These are phyloP conservation scores for Austroboletus eburneus DNA, from an alignment of 768 basidiomycete genomes.

Conservation along the genomic window DNA sequence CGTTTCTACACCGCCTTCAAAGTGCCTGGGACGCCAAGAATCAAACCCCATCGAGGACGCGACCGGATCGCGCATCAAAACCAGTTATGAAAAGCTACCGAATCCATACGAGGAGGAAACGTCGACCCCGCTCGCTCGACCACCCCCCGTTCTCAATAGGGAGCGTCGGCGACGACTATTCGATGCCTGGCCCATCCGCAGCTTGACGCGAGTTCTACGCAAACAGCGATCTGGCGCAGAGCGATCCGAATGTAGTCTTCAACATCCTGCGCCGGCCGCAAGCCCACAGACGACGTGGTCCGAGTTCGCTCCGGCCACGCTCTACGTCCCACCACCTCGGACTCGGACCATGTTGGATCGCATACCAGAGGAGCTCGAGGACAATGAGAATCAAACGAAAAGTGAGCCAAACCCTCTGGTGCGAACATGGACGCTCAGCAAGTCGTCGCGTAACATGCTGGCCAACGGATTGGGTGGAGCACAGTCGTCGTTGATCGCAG, in stretches of 20 bases:
- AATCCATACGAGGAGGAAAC: constrained; percentile 14
- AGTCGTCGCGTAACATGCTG: background rate
- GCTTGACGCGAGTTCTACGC: constrained; percentile 12
- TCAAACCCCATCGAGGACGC: constrained; percentile 1
- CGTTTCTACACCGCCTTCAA: background rate
- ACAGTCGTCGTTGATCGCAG: background rate
- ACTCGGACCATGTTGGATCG: constrained; percentile 20
- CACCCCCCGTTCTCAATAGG: constrained; percentile 9
- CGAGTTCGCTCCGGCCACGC: constrained; percentile 20
- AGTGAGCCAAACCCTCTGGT: constrained; percentile 10
- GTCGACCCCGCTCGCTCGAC: constrained; percentile 10
- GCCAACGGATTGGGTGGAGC: background rate
- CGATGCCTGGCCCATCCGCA: constrained; percentile 20
- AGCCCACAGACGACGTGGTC: constrained; percentile 29
- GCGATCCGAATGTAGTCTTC: background rate
- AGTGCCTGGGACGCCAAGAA: constrained; percentile 4
- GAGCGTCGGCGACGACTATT: constrained; percentile 14
- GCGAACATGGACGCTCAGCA: background rate
- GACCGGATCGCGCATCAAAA: background rate
- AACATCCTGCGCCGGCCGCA: background rate
- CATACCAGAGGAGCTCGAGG: constrained; percentile 31
- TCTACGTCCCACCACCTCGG: constrained; percentile 18
- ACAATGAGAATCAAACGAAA: constrained; percentile 18
- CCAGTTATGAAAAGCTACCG: constrained; percentile 2
- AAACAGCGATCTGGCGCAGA: constrained; percentile 6